Evolutionary conservation across 306 rosid genomes (phyloP), one percentile per base, ranked within the genome.

Genomic region (Lithocarpus polystachyus): DNA sequence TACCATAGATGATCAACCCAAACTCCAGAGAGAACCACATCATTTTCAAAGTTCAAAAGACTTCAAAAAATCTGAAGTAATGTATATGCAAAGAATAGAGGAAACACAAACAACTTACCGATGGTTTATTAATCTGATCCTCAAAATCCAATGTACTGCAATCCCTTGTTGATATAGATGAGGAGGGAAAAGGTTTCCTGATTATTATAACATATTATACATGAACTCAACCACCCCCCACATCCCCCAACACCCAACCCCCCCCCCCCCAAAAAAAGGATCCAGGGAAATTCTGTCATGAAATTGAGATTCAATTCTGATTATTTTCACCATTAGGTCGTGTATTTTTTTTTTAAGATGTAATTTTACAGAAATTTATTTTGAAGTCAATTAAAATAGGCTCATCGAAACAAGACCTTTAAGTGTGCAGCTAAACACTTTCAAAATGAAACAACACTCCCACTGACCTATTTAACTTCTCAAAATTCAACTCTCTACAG

Each of bases 381-480:
- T 12, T 48, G 12, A 48, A 48, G 53, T 17, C 53, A 48, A 48
- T 48, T 10, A 48, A 48, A 48, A 48, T 48, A 48, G 17, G 4
- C 17, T 48, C 53, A 35, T 35, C 43, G 6, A 35, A 51, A 69
- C 19, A 57, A n/a, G 18, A 48, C 13, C 77, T 35, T 8, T 40
- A 74, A 26, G 45, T 13, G 53, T 70, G 74, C 40, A 54, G 68
- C 67, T 68, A 64, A 37, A 28, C 24, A 35, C 24, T 12, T 67
- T 6, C 5, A 76, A 76, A 61, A 57, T 83, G 52, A 70, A 12
- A 53, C 56, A 59, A 68, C 75, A 84, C 62, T 3, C 43, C 33
- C 73, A 80, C 89, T 75, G 67, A 89, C 97, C 94, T 81, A 69
- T 85, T 79, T 33, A 91, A 90, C 73, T 77, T 87, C 77, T 73